A percentile compares a stretch with the other conserved stretches of the same genome.
phyloP scores from a whole-genome alignment of 2,329 filamentous ascomycete species.

The Trichoderma sp. region DNA sequence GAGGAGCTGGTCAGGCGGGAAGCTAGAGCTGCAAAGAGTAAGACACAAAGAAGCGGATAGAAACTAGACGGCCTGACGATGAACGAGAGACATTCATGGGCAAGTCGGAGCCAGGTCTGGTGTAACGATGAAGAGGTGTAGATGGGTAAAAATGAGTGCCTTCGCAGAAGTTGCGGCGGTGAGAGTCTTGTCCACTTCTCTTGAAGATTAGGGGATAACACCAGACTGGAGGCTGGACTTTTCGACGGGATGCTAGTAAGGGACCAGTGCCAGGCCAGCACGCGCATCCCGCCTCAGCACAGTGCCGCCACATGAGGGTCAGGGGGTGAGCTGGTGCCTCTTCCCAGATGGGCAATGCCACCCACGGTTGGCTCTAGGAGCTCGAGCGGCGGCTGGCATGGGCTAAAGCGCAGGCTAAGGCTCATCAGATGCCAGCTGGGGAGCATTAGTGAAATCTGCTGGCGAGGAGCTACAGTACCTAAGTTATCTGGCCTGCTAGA shows the following conservation, averaged over 20 bases:
- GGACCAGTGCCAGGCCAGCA: constrained; percentile 19
- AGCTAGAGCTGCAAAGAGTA: constrained; percentile 21
- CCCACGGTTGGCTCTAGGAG: constrained; percentile 1
- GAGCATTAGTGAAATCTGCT: neutral
- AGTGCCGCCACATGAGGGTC: constrained; percentile 20
- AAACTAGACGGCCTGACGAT: constrained; percentile 22
- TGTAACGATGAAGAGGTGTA: neutral
- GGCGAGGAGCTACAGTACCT: neutral
- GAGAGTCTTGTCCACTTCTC: constrained; percentile 23
- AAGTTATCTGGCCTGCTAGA: neutral
- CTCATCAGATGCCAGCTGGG: neutral
- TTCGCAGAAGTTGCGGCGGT: constrained; percentile 25
- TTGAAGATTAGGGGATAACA: constrained; percentile 21
- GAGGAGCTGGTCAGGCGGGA: constrained; percentile 27
- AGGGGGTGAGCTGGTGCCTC: constrained; percentile 13
- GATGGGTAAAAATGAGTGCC: constrained; percentile 26
- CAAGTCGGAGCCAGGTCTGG: constrained; percentile 10
- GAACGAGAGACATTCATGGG: constrained; percentile 24
- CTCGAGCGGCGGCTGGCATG: constrained; percentile 8
- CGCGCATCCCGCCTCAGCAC: constrained; percentile 5
- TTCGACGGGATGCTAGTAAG: constrained; percentile 22
- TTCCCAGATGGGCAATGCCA: constrained; percentile 22
- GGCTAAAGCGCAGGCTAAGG: constrained; percentile 11
- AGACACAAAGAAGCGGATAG: neutral
- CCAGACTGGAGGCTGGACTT: constrained; percentile 22